Evolutionary conservation across 495 filamentous ascomycete species (phyloP).

Genomic region (Podospora comata): DNA sequence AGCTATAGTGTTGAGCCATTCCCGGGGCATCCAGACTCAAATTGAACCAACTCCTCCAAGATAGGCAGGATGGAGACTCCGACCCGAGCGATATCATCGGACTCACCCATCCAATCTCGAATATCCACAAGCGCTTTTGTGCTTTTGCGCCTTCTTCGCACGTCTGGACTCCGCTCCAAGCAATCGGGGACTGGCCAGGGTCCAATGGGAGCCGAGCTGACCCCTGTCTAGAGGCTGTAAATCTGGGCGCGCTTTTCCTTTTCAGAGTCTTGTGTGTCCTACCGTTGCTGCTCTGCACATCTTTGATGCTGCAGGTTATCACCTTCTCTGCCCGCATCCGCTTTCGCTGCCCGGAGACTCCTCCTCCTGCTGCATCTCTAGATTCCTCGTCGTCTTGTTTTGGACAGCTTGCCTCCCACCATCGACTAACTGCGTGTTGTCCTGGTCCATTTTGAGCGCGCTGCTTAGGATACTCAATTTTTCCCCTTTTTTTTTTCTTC

Average conservation of each 20-base stretch:
- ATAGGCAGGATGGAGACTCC: neutral
- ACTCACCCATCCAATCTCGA: neutral
- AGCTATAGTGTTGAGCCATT: neutral
- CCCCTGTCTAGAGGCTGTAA: slow-evolving; percentile 4
- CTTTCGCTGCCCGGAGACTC: neutral
- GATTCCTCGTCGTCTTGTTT: neutral
- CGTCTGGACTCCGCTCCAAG: neutral
- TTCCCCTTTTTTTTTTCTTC: neutral
- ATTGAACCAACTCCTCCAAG: neutral
- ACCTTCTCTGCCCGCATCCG: slow-evolving; percentile 8
- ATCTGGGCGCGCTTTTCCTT: slow-evolving; percentile 12
- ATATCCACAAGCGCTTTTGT: neutral
- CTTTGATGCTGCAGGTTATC: neutral
- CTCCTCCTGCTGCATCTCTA: neutral
- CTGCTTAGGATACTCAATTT: neutral
- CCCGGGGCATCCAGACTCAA: neutral
- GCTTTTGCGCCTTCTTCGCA: neutral
- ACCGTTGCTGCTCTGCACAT: neutral
- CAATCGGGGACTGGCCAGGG: neutral
- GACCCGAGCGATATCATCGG: neutral
- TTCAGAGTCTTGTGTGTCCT: slow-evolving; percentile 4
- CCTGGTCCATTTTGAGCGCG: neutral
- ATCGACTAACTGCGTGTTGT: neutral
- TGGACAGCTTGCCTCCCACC: slow-evolving; percentile 1
- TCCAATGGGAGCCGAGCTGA: neutral